Evolutionary conservation across 495 filamentous ascomycete genomes (phyloP).

Genomic region (Penicillium chermesinum): DNA sequence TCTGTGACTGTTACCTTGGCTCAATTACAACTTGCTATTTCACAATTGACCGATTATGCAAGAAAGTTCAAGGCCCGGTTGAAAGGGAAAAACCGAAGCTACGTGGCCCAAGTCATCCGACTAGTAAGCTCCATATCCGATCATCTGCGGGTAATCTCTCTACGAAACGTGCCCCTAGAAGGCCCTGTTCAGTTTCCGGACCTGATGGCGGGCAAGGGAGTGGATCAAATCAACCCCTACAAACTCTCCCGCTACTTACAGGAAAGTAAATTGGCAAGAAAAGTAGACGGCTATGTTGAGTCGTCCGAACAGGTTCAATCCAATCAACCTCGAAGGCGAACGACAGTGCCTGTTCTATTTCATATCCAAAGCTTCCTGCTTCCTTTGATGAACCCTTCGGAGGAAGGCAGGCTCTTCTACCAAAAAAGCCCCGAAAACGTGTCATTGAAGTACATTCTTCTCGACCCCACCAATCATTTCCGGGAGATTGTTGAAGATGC

Average conservation of each 20-base stretch:
- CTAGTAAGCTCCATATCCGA: constrained; percentile 69
- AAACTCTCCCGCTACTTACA: constrained; percentile 82
- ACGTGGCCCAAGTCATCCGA: constrained; percentile 79
- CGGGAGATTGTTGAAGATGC: constrained; percentile 81
- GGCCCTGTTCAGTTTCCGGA: constrained; percentile 62
- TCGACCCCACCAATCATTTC: constrained; percentile 93
- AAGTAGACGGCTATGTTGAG: constrained; percentile 81
- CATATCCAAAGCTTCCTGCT: constrained; percentile 78
- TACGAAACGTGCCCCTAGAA: constrained; percentile 47
- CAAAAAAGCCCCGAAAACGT: constrained; percentile 53
- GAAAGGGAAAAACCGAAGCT: constrained; percentile 88
- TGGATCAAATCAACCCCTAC: constrained; percentile 92
- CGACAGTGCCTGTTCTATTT: constrained; percentile 69
- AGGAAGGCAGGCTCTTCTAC: constrained; percentile 83
- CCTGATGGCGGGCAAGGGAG: constrained; percentile 77
- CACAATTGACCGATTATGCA: constrained; percentile 74
- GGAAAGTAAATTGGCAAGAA: constrained; percentile 89
- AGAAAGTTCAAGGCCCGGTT: constrained; percentile 81
- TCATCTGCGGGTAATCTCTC: constrained; percentile 48
- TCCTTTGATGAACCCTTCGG: constrained; percentile 80
- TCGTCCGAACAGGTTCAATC: constrained; percentile 47
- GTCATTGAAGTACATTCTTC: constrained; percentile 76
- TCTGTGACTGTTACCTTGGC: constrained; percentile 68
- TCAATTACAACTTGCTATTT: constrained; percentile 66
- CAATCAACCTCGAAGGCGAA: constrained; percentile 20